A percentile compares a stretch with the other conserved stretches of the same genome.
Conservation (phyloP, 495 filamentous ascomycete species). For the Penicillium riverlandense region DNA sequence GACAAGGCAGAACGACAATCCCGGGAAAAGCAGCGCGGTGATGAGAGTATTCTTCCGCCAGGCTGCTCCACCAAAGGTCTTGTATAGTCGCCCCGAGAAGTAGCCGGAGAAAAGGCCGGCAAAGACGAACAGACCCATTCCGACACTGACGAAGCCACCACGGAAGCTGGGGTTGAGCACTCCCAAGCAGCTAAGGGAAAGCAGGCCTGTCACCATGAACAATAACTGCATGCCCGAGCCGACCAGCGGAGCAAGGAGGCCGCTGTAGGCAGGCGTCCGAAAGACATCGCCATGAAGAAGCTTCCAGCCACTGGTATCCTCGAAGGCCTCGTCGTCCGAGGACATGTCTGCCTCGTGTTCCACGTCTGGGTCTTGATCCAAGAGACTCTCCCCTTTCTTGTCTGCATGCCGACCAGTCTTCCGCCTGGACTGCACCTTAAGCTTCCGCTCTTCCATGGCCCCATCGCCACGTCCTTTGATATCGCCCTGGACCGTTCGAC, state of each 20-base stretch:
- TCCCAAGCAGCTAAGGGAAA: conserved; percentile 74
- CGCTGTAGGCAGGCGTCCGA: conserved; percentile 64
- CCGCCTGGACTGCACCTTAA: conserved; percentile 41
- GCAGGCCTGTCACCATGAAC: conserved; percentile 74
- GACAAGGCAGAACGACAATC: conserved; percentile 68
- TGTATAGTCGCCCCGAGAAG: conserved; percentile 78
- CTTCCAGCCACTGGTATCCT: conserved; percentile 91
- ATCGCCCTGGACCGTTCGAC: conserved; percentile 74
- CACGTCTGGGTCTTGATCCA: conserved; percentile 58
- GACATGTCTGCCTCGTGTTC: conserved; percentile 54
- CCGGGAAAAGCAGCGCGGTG: conserved; percentile 79
- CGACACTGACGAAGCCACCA: conserved; percentile 85
- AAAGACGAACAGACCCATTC: conserved; percentile 78
- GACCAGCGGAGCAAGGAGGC: conserved; percentile 75
- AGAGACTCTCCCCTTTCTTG: conserved; percentile 50
- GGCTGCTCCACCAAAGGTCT: conserved; percentile 74
- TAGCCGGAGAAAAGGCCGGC: conserved; percentile 91
- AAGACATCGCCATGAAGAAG: conserved; percentile 94
- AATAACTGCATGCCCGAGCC: conserved; percentile 87
- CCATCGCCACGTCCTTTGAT: conserved; percentile 66
- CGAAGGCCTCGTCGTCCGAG: conserved; percentile 70
- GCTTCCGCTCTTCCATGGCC: conserved; percentile 60
- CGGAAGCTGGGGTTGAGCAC: conserved; percentile 87
- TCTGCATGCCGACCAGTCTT: conserved; percentile 44
- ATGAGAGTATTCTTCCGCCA: conserved; percentile 80